Base-by-base conservation (phyloP, 345 rosid species). In the Arabidopsis arenosa region DNA sequence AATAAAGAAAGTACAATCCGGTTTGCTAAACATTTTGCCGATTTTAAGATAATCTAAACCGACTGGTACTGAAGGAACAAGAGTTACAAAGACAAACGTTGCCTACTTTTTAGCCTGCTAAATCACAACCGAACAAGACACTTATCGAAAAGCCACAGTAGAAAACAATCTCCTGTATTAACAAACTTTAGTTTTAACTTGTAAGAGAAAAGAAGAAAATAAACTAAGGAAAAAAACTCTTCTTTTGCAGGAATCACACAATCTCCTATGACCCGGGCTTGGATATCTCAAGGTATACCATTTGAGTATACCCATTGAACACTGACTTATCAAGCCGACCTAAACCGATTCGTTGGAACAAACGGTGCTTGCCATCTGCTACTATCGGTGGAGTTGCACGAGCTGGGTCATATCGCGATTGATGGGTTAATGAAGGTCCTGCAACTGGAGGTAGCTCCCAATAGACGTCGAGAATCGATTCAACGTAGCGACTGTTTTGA, bases 361-460 rank as follows among this genome's bases (percentile, higher is more conserved):
- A 75, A 57, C 93, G 86, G 79, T 79, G 83, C 10, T 81, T 90
- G 18, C 98, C 98, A 82, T 95, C 99, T 84, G 92, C 97, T 45
- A 95, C 97, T 9, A 92, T 79, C 3, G 98, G 99, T 67, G 82
- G 74, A 13, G 87, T 57, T 4, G 88, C 75, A 9, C 98, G 93
- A 75, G 94, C 93, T 44, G 99, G 98, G 71, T 95, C 99, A 56
- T 90, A 95, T 2, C 98, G 85, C 8, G 90, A 86, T 67, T 95
- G 99, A 78, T 92, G 99, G 0, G 98, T 92, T 51, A 95, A 86
- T n/a, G 99, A 95, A 21, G 99, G 98, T 48, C 98, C 97, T 12
- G 99, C 99, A 41, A 84, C 90, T 0, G 99, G 98, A 18, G 98
- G 98, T 70, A 95, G 83, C 86, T 95, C 99, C 99, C 99, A 95